phyloP scores from a whole-genome alignment of 768 basidiomycete species.

The Kwoniella mangroviensis region DNA sequence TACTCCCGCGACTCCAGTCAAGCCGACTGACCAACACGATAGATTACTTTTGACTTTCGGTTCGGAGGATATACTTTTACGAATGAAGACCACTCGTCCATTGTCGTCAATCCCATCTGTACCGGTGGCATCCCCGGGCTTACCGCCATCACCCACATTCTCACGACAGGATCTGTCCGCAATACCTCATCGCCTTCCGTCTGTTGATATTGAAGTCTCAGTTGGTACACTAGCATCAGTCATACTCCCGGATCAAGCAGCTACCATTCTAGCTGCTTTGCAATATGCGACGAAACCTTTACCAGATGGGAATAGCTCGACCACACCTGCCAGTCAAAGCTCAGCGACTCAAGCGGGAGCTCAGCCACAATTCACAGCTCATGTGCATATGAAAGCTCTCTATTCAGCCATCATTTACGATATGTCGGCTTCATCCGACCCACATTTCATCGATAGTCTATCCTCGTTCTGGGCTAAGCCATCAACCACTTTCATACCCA shows the following conservation, averaged over 20 bases:
- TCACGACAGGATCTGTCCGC: neutral
- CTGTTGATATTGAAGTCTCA: constrained; percentile 7
- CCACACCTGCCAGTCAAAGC: neutral
- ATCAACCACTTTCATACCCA: constrained; percentile 34
- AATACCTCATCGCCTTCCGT: neutral
- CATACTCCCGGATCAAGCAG: constrained; percentile 19
- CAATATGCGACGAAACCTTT: constrained; percentile 5
- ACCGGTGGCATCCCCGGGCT: neutral
- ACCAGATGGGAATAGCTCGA: neutral
- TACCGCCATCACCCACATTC: constrained; percentile 1
- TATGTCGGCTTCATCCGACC: constrained; percentile 12
- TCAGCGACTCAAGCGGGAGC: neutral
- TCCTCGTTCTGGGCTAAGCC: constrained; percentile 44
- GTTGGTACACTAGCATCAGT: constrained; percentile 24
- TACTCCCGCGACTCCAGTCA: constrained; percentile 14
- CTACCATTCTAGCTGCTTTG: constrained; percentile 16
- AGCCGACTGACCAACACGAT: neutral
- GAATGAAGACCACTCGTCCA: constrained; percentile 62
- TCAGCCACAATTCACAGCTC: constrained; percentile 29
- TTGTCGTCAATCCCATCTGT: neutral
- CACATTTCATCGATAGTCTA: neutral
- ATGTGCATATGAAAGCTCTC: constrained; percentile 34
- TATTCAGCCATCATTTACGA: constrained; percentile 39
- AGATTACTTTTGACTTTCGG: constrained; percentile 66
- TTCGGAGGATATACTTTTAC: constrained; percentile 66